These are phyloP conservation scores for Pleurotus djamor DNA, from an alignment of 768 basidiomycete species.

Conservation along the genomic window DNA sequence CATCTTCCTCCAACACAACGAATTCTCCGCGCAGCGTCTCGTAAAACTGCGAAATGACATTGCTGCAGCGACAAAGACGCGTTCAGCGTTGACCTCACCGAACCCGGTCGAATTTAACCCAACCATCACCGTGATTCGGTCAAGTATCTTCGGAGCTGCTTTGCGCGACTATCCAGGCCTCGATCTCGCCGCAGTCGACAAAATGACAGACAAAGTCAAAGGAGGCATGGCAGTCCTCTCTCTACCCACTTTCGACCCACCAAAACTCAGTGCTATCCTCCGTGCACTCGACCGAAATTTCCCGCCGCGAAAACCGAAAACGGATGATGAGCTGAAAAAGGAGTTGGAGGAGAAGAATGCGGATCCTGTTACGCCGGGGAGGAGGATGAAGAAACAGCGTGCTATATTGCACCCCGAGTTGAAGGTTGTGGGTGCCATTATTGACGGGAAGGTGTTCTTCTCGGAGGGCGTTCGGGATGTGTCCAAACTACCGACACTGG, in stretches of 20 bases:
- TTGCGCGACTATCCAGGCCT: slow-evolving; percentile 59
- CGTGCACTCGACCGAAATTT: slow-evolving; percentile 64
- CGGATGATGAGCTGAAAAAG: slow-evolving; percentile 47
- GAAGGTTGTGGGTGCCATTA: slow-evolving; percentile 71
- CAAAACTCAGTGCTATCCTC: slow-evolving; percentile 65
- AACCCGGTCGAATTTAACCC: slow-evolving; percentile 29
- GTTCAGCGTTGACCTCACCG: slow-evolving; percentile 21
- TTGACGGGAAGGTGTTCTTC: slow-evolving; percentile 74
- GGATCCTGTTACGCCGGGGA: slow-evolving; percentile 66
- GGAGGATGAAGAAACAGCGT: slow-evolving; percentile 59
- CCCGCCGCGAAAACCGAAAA: slow-evolving; percentile 55
- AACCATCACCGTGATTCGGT: slow-evolving; percentile 67
- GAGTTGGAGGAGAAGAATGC: slow-evolving; percentile 55
- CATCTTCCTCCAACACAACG: slow-evolving; percentile 76
- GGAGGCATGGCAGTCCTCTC: slow-evolving; percentile 67
- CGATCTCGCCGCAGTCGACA: slow-evolving; percentile 41
- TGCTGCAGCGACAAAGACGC: slow-evolving; percentile 38
- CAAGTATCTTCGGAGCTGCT: slow-evolving; percentile 78
- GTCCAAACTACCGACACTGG: slow-evolving; percentile 74
- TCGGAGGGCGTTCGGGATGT: slow-evolving; percentile 58
- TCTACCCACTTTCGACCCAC: slow-evolving; percentile 68
- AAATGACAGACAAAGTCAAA: slow-evolving; percentile 54
- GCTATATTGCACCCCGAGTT: slow-evolving; percentile 63
- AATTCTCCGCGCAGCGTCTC: slow-evolving; percentile 69
- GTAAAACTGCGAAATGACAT: slow-evolving; percentile 71